phyloP scores from a whole-genome alignment of 106 monocot species.

The Cymbidium sinense region DNA sequence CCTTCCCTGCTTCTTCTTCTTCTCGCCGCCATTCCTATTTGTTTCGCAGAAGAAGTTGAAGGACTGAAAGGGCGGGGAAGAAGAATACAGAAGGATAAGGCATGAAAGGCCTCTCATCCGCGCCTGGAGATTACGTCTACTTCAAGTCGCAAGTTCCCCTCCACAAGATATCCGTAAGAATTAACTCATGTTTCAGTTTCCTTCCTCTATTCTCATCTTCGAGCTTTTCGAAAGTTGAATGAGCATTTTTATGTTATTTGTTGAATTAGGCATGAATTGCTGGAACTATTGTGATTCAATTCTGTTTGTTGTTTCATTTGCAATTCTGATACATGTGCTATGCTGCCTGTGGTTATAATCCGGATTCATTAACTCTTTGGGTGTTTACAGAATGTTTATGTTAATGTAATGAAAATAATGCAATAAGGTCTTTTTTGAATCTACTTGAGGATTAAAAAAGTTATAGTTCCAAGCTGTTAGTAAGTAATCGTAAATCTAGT shows the following conservation, averaged over 20 bases:
- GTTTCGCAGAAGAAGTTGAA: neutral
- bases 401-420: neutral
- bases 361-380: too few relatives aligned
- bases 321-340: neutral
- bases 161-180: constrained; percentile 86
- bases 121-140: constrained; percentile 89
- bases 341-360: too few relatives aligned
- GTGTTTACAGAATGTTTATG: neutral
- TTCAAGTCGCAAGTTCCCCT: constrained; percentile 97
- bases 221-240: neutral
- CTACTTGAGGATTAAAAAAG: neutral
- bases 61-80: constrained; percentile 5
- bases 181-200: neutral
- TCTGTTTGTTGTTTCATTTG: neutral
- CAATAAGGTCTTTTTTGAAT: neutral
- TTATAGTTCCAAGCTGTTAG: neutral
- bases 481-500: neutral
- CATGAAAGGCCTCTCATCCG: constrained; percentile 49
- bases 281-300: neutral
- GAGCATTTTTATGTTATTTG: neutral
- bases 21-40: neutral
- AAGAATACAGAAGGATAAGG: constrained; percentile 12
- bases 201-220: neutral
- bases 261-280: neutral
- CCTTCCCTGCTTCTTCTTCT: too few relatives aligned